phyloP scores from a whole-genome alignment of 805 yeast genomes.

The Saturnispora gosingensis region DNA sequence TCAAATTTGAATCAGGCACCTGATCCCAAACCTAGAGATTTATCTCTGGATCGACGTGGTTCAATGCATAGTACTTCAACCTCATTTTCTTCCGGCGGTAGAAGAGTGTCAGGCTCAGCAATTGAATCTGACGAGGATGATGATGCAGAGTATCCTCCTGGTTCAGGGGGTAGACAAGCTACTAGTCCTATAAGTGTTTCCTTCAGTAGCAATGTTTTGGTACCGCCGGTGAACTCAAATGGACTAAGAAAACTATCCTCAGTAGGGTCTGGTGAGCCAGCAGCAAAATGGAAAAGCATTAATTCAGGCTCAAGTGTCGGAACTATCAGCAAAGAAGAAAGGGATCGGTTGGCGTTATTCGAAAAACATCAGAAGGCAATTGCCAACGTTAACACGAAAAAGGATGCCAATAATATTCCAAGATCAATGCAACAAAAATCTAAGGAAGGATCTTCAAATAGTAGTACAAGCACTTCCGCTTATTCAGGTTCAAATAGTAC shows the following conservation, averaged over 20 bases:
- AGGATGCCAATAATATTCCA: not conserved
- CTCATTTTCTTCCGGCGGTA: conserved; percentile 4
- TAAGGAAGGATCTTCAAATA: not conserved
- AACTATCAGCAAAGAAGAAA: conserved; percentile 2
- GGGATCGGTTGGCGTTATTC: conserved; percentile 18
- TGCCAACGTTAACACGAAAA: conserved; percentile 17
- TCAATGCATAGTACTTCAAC: conserved; percentile 3
- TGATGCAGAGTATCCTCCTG: not conserved
- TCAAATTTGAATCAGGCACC: conserved; percentile 2
- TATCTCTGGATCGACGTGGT: conserved; percentile 1
- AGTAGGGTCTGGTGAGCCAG: not conserved
- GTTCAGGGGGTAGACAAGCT: not conserved
- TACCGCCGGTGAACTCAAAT: not conserved
- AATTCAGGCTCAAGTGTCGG: conserved; percentile 1
- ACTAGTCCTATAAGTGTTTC: not conserved
- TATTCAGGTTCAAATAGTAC: not conserved
- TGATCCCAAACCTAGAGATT: conserved; percentile 5
- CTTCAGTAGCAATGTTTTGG: not conserved
- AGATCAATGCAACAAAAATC: not conserved
- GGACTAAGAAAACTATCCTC: not conserved
- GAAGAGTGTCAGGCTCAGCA: not conserved
- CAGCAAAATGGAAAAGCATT: conserved; percentile 5
- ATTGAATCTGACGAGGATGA: conserved; percentile 2
- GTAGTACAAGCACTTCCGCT: not conserved
- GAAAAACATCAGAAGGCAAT: conserved; percentile 26